These are phyloP conservation scores for Dentipellis sp. DNA, from an alignment of 768 basidiomycete genomes.

Conservation along the genomic window DNA sequence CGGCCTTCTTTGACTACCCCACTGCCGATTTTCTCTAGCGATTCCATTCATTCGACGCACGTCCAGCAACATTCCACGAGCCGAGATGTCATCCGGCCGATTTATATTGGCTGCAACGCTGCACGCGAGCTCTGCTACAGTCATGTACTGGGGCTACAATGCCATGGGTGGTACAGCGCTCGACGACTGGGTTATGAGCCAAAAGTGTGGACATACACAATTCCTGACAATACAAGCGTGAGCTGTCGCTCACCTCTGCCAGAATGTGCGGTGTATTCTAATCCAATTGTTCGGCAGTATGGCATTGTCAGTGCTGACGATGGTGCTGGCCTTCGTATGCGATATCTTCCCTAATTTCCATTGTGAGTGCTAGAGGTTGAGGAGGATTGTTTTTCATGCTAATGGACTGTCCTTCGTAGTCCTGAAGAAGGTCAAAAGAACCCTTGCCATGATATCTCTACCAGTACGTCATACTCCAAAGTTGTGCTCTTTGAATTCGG, in stretches of 20 bases:
- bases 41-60: too few species aligned
- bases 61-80: too few species aligned
- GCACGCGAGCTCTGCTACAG: slow-evolving; percentile 22
- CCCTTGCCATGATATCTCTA: slow-evolving; percentile 52
- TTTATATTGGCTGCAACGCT: slow-evolving; percentile 5
- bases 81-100: too few species aligned
- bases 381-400: too few species aligned
- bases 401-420: slow-evolving; percentile 18
- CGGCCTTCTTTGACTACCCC: too few species aligned
- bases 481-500: not conserved
- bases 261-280: too few species aligned
- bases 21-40: too few species aligned
- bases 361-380: slow-evolving; percentile 18
- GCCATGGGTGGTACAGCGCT: slow-evolving; percentile 13
- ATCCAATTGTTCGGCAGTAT: slow-evolving; percentile 19
- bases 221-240: slow-evolving; percentile 78
- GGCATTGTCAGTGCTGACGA: slow-evolving; percentile 29
- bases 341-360: slow-evolving; percentile 31
- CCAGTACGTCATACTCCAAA: slow-evolving; percentile 35
- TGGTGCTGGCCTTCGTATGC: slow-evolving; percentile 28
- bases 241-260: slow-evolving; percentile 9
- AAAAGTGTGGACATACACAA: slow-evolving; percentile 59
- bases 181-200: slow-evolving; percentile 26
- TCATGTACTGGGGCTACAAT: slow-evolving; percentile 30
- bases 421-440: slow-evolving; percentile 40